These are phyloP conservation scores for Cadophora sp. DNA, from an alignment of 2,329 filamentous ascomycete genomes.

Conservation along the genomic window DNA sequence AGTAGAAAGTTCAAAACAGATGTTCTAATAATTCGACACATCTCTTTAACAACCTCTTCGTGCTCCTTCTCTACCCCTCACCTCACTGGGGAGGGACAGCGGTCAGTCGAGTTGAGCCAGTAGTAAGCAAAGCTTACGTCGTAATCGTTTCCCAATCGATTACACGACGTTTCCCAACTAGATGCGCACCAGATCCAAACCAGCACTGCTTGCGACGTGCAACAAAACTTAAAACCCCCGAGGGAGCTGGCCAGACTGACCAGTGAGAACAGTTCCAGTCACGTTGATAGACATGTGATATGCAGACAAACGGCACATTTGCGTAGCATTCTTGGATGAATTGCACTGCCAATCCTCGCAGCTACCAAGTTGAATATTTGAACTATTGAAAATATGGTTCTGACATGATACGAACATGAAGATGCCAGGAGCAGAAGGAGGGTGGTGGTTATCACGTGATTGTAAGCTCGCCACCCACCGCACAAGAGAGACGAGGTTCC, in stretches of 20 bases:
- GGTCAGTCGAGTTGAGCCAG: background rate
- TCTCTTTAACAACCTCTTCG: no score
- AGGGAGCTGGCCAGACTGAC: background rate
- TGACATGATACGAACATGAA: constrained; percentile 4
- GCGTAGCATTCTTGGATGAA: background rate
- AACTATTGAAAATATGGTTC: constrained; percentile 2
- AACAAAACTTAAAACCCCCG: background rate
- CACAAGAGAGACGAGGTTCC: no score
- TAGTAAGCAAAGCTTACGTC: no score
- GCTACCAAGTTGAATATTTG: background rate
- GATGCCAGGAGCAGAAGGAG: background rate
- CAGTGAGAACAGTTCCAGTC: background rate
- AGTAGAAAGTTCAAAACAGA: no score
- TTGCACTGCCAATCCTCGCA: background rate
- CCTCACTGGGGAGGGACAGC: background rate
- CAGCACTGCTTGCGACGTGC: constrained; percentile 1
- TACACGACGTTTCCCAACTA: background rate
- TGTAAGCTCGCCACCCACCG: no score
- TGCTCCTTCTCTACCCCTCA: no score
- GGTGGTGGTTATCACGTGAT: background rate
- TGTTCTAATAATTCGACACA: no score
- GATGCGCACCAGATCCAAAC: background rate
- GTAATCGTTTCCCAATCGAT: background rate
- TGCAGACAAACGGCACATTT: no score
- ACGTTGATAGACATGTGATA: background rate